Conservation (phyloP, 495 filamentous ascomycete species). For the Hypoxylon fragiforme region DNA sequence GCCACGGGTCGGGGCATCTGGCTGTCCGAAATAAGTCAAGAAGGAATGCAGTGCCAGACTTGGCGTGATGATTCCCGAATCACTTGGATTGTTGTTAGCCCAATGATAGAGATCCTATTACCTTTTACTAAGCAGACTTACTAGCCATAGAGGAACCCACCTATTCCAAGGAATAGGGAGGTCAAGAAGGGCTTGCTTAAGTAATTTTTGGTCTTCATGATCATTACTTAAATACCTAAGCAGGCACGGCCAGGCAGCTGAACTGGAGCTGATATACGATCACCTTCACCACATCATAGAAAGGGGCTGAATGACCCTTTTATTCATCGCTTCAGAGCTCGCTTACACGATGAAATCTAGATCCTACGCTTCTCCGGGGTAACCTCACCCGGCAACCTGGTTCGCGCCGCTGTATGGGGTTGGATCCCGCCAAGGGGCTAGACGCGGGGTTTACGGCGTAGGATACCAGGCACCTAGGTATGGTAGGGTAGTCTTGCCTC, state of each 20-base stretch:
- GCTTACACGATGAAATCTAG: slow-evolving; percentile 7
- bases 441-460: slow-evolving; percentile 20
- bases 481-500: too few species aligned
- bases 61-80: slow-evolving; percentile 50
- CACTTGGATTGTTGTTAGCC: slow-evolving; percentile 25
- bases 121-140: slow-evolving; percentile 9
- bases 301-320: slow-evolving; percentile 10
- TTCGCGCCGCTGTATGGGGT: slow-evolving; percentile 6
- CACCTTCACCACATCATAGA: not conserved
- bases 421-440: slow-evolving; percentile 9
- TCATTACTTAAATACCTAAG: too few species aligned
- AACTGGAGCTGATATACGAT: too few species aligned
- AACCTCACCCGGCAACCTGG: slow-evolving; percentile 22
- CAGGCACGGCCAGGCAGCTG: too few species aligned
- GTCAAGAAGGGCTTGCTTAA: slow-evolving; percentile 41
- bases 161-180: slow-evolving; percentile 40
- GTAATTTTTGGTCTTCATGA: slow-evolving; percentile 18
- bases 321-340: slow-evolving; percentile 21
- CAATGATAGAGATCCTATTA: not conserved
- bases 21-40: slow-evolving; percentile 43
- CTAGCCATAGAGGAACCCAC: slow-evolving; percentile 43
- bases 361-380: slow-evolving; percentile 6
- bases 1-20: slow-evolving; percentile 50
- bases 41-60: slow-evolving; percentile 51
- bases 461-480: too few species aligned